Evolutionary conservation across 2,329 filamentous ascomycete genomes (phyloP).

Genomic region (Cladophialophora carrionii): DNA sequence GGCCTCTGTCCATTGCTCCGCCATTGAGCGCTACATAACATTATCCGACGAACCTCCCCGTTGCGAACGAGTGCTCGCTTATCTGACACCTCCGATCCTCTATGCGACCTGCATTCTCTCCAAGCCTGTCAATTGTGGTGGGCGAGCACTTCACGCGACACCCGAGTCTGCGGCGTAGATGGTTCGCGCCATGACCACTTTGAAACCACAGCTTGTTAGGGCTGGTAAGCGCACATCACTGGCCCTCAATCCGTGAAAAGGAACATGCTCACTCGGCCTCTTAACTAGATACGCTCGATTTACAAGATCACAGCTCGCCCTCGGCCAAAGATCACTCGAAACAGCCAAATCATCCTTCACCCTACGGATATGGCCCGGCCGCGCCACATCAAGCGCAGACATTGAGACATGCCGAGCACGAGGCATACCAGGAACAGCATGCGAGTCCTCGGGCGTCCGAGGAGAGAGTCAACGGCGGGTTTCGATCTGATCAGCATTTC

Average conservation of each 20-base stretch:
- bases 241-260: constrained; percentile 2
- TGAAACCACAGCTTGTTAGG: constrained; percentile 50
- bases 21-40: not conserved
- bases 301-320: constrained; percentile 80
- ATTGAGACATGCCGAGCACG: constrained; percentile 76
- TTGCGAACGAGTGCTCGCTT: not conserved
- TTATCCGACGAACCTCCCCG: not conserved
- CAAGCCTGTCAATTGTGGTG: constrained; percentile 28
- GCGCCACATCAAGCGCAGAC: constrained; percentile 85
- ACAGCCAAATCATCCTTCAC: constrained; percentile 57
- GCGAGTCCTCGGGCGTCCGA: constrained; percentile 60
- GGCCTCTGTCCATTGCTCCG: not conserved
- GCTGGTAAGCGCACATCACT: constrained; percentile 46
- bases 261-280: constrained; percentile 17
- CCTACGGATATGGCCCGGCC: constrained; percentile 59
- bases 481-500: constrained; percentile 30
- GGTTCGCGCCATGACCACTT: constrained; percentile 38
- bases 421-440: constrained; percentile 72
- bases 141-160: constrained; percentile 30
- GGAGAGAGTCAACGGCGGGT: constrained; percentile 26
- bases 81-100: constrained; percentile 11
- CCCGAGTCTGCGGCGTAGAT: constrained; percentile 24
- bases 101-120: constrained; percentile 32
- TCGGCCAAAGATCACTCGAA: constrained; percentile 80
- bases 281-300: constrained; percentile 82